A percentile compares a stretch with the other conserved stretches of the same genome.
Evolutionary conservation across 1,284 basidiomycete species (phyloP).

Genomic region (Mycosarcoma maydis): DNA sequence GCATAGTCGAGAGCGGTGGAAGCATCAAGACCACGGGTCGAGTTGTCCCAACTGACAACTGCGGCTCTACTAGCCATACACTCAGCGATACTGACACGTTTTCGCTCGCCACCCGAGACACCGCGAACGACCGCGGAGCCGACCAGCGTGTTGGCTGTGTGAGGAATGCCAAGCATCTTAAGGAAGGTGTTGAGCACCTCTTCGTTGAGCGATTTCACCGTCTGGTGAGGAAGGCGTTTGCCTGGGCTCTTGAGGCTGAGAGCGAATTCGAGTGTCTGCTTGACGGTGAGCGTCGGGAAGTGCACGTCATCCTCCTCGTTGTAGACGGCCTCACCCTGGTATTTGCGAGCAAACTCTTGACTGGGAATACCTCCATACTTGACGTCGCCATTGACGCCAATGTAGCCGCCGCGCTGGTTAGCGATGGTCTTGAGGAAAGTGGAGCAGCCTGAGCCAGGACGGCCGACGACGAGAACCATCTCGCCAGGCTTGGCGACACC

Average conservation of each 20-base stretch:
- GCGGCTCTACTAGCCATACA: conserved; percentile 67
- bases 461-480: conserved; percentile 72
- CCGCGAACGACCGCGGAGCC: conserved; percentile 67
- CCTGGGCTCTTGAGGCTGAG: conserved; percentile 51
- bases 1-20: conserved; percentile 56
- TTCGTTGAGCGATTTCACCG: conserved; percentile 34
- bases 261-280: conserved; percentile 53
- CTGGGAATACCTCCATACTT: conserved; percentile 69
- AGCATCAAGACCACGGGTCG: conserved; percentile 65
- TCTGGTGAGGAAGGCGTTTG: conserved; percentile 52
- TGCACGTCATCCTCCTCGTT: conserved; percentile 55
- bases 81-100: conserved; percentile 57
- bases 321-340: conserved; percentile 53
- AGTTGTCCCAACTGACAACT: conserved; percentile 67
- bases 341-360: conserved; percentile 70
- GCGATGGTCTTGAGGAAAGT: conserved; percentile 72
- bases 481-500: conserved; percentile 72
- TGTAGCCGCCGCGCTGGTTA: conserved; percentile 68
- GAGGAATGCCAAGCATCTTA: conserved; percentile 51
- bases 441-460: conserved; percentile 74
- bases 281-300: conserved; percentile 53
- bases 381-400: conserved; percentile 60
- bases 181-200: conserved; percentile 62
- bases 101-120: conserved; percentile 63
- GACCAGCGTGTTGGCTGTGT: conserved; percentile 54